Evolutionary conservation across 129 eudicot species (phyloP).

Genomic region (Kitagawia praeruptora): DNA sequence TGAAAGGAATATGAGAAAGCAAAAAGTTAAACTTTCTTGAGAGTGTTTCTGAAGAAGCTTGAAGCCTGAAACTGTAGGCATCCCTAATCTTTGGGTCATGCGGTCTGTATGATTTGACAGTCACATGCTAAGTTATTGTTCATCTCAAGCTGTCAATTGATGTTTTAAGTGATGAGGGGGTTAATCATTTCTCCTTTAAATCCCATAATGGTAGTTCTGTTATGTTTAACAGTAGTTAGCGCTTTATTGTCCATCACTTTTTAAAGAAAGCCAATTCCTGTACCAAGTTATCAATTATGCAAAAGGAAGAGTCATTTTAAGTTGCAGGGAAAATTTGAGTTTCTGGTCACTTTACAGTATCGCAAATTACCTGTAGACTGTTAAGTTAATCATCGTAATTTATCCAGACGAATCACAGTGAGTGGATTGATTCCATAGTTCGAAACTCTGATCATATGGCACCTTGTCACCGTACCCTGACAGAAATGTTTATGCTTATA

Average conservation of each 20-base stretch:
- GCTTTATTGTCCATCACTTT: constrained; percentile 15
- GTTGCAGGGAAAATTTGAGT: neutral
- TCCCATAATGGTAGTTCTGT: neutral
- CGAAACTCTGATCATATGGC: neutral
- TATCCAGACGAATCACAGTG: neutral
- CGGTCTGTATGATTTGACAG: constrained; percentile 24
- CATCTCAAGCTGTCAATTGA: constrained; percentile 2
- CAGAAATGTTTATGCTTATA: neutral
- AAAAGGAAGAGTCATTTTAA: neutral
- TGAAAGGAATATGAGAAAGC: neutral
- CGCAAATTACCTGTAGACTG: neutral
- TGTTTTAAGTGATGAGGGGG: neutral
- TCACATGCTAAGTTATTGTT: constrained; percentile 22
- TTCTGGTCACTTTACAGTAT: neutral
- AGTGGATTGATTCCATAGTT: neutral
- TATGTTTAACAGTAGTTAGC: constrained; percentile 8
- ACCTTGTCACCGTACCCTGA: neutral
- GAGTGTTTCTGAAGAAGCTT: neutral
- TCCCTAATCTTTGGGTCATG: constrained; percentile 35
- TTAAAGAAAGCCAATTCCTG: neutral
- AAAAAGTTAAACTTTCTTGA: constrained; percentile 5
- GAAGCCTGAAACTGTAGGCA: constrained; percentile 32
- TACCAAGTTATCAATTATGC: neutral
- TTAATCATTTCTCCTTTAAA: neutral
- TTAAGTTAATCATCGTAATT: neutral